Evolutionary conservation across 306 rosid genomes (phyloP), one percentile per base, ranked within the genome.

Genomic region (Begonia fuchsioides): DNA sequence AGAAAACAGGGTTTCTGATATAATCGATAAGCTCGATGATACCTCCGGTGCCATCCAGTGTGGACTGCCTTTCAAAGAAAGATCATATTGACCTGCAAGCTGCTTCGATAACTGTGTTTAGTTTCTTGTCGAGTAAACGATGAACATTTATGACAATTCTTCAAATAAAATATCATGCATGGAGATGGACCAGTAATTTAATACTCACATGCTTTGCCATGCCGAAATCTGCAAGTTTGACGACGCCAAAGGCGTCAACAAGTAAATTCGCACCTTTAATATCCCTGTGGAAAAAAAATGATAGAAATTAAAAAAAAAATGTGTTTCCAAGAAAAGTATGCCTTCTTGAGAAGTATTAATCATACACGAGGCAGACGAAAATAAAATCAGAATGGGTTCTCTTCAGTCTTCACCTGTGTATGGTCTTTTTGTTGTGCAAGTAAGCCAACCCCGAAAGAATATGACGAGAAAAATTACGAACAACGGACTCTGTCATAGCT

Each of bases 11-110:
- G 32, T 26, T 55, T 32, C 11, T 40, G 55, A 43, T 49, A 20
- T 20, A 20, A 20, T 20, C 32, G 32, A 20, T 20, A 20, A 20
- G 32, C 5, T 20, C 3, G 32, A 20, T 58, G 63, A 57, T 81
- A 88, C 97, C 95, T 90, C 97, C 5, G 97, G 97, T 66, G 97
- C 97, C 95, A 90, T 90, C 97, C 97, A 90, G 72, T 84, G 79
- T 15, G 97, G 97, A 73, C 97, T 84, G 38, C 97, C 97, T 73
- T 84, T 90, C 67, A 84, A 44, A 14, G 97, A 90, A 62, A 90
- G 94, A 51, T 76, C 76, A 61, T 54, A 74, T 32, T 70, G 85
- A 47, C 76, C 95, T 39, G 83, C 51, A 57, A 90, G 79, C 97
- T 90, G 84, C 63, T 43, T 15, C 45, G 56, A 59, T 60, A 50